Conservation (phyloP, 2,329 filamentous ascomycete species). For the Fusarium beomiforme region DNA sequence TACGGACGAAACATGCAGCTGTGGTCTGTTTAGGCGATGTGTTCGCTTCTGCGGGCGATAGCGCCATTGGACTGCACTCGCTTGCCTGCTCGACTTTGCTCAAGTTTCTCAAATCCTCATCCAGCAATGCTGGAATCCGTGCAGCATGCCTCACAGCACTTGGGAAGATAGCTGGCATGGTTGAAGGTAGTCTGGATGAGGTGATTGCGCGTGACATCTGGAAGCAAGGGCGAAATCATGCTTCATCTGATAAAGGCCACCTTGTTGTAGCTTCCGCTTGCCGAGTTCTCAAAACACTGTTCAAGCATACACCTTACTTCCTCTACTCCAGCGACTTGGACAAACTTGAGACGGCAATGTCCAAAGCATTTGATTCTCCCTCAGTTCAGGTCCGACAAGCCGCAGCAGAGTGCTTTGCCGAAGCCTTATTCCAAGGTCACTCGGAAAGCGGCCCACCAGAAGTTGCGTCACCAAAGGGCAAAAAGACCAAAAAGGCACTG, state of each 20-base stretch:
- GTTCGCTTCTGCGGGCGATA: slow-evolving; percentile 92
- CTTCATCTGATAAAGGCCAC: slow-evolving; percentile 81
- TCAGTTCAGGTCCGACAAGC: slow-evolving; percentile 82
- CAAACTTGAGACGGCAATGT: slow-evolving; percentile 81
- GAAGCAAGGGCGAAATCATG: slow-evolving; percentile 86
- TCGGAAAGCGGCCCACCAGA: slow-evolving; percentile 59
- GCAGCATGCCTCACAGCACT: slow-evolving; percentile 80
- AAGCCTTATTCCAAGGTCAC: slow-evolving; percentile 84
- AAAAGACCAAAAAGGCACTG: slow-evolving; percentile 70
- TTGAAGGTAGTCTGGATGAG: slow-evolving; percentile 84
- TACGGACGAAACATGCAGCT: slow-evolving; percentile 85
- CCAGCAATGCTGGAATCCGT: slow-evolving; percentile 82
- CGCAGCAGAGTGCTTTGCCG: slow-evolving; percentile 84
- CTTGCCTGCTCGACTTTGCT: slow-evolving; percentile 77
- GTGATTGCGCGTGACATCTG: slow-evolving; percentile 86
- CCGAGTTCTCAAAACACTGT: slow-evolving; percentile 78
- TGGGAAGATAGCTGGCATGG: slow-evolving; percentile 79
- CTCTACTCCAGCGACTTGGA: slow-evolving; percentile 92
- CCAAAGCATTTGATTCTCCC: slow-evolving; percentile 86
- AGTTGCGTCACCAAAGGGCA: slow-evolving; percentile 67
- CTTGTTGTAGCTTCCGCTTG: slow-evolving; percentile 84
- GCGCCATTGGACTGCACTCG: slow-evolving; percentile 84
- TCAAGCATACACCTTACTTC: slow-evolving; percentile 81
- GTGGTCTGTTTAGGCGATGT: slow-evolving; percentile 88
- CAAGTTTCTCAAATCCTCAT: slow-evolving; percentile 82